Base-by-base conservation (phyloP, 257 asterid species). In the Solanum pinnatisectum region DNA sequence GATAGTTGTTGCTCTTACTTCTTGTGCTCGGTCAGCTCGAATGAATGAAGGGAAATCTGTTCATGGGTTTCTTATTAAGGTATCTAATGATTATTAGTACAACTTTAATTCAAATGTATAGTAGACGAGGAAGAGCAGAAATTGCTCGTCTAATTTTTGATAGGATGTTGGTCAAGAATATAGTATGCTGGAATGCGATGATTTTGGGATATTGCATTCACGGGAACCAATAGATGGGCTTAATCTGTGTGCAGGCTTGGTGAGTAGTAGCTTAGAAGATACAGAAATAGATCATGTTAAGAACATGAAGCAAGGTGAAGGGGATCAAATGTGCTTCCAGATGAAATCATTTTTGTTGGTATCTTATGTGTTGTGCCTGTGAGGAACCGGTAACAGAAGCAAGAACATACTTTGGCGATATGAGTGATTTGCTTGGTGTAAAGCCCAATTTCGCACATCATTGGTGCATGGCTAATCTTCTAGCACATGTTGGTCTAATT, bases 381-480 rank as follows among this genome's bases (percentile, higher is more conserved):
- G 87, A 87, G 56, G 95, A 91, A 59, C 87, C 88, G 89, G 79
- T 95, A 87, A 86, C 87, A 10, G 92, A 92, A 67, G 97, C 94
- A 72, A 90, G 78, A 87, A 86, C 36, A 42, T 91, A 92, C 88
- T 90, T 95, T 42, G 18, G 88, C 65, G 87, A 94, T 84, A 94
- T 93, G 96, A 90, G 32, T 30, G 92, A 92, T 37, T 90, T 89
- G 63, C 92, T 90, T 77, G 70, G 84, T 15, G 33, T 94, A 71
- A 90, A 92, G 70, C 95, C 95, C 20, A 91, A 89, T 87, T 95
- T 95, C 9, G 97, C 91, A 22, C 97, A 94, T 91, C 93, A 92
- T 77, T 94, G 98, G 97, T 94, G 95, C 93, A 85, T 94, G 96
- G 95, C 98, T 82, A 92, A 90, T 89, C 93, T 95, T 44, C 92